Percentiles rank a stretch among this genome's conserved stretches.
Conservation (phyloP, 306 rosid species). For the Prunus armeniaca region DNA sequence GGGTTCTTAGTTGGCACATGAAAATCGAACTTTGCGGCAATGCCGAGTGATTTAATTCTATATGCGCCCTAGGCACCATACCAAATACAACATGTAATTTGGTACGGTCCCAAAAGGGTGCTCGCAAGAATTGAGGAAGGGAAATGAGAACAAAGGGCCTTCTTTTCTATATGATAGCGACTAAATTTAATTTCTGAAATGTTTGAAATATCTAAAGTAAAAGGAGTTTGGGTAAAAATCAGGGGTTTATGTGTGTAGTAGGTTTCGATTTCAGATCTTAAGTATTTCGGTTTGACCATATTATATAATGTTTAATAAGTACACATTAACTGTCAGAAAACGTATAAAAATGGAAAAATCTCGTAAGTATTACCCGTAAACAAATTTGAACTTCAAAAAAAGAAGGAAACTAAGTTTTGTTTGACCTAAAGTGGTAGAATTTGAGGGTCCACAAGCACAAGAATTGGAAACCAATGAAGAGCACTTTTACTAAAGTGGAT, state of each 20-base stretch:
- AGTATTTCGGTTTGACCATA: not conserved
- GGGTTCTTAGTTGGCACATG: too few relatives aligned
- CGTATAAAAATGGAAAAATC: too few relatives aligned
- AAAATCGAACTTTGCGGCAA: too few relatives aligned
- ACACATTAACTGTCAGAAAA: not conserved
- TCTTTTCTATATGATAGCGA: not conserved
- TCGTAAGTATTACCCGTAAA: not conserved
- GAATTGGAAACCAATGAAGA: slow-evolving; percentile 17
- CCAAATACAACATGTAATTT: too few relatives aligned
- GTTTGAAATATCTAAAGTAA: not conserved
- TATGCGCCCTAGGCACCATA: too few relatives aligned
- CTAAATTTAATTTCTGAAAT: not conserved
- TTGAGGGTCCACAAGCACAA: slow-evolving; percentile 1
- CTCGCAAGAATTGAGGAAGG: too few relatives aligned
- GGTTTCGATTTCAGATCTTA: too few relatives aligned
- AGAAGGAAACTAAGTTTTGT: too few relatives aligned
- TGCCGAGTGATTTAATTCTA: too few relatives aligned
- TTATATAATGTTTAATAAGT: not conserved
- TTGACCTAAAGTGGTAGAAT: not conserved
- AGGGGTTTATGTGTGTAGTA: too few relatives aligned
- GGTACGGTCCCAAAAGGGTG: too few relatives aligned
- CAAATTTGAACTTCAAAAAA: not conserved
- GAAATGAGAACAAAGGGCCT: not conserved
- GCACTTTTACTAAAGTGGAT: slow-evolving; percentile 30
- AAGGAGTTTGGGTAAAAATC: not conserved